Evolutionary conservation across 495 filamentous ascomycete species (phyloP).

Genomic region (Aspergillus biplanus): DNA sequence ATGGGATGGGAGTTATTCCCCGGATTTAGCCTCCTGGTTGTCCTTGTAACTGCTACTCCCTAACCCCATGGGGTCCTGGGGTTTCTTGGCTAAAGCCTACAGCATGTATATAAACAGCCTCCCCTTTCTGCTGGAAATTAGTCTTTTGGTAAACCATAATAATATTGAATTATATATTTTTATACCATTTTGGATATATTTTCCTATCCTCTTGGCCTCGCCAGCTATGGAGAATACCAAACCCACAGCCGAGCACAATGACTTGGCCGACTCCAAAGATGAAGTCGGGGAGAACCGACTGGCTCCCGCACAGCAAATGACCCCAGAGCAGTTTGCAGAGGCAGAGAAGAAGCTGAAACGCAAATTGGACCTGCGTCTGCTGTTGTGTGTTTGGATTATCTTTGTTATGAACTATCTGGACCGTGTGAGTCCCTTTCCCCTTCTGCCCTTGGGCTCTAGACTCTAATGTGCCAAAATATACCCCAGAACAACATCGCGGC

Average conservation of each 20-base stretch:
- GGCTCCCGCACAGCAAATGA: constrained; percentile 17
- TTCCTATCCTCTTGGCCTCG: not conserved
- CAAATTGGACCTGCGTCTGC: constrained; percentile 18
- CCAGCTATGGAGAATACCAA: not conserved
- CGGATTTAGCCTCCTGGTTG: not conserved
- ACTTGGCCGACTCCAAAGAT: not conserved
- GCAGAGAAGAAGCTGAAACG: constrained; percentile 15
- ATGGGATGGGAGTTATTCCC: no score
- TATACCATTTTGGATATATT: not conserved
- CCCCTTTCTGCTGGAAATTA: not conserved
- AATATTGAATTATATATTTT: not conserved
- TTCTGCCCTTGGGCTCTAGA: not conserved
- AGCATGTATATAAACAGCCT: not conserved
- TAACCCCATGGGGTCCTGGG: not conserved
- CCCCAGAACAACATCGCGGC: not conserved
- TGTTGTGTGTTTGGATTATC: constrained; percentile 19
- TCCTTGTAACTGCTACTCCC: not conserved
- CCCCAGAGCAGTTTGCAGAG: not conserved
- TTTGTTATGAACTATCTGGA: constrained; percentile 22
- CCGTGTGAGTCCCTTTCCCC: constrained; percentile 9
- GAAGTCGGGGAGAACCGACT: constrained; percentile 15
- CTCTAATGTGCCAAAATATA: not conserved
- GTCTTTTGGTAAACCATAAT: not conserved
- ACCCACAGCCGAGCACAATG: not conserved
- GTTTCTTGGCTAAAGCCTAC: not conserved